Percentiles rank a stretch among this genome's conserved stretches.
Evolutionary conservation across 2,329 filamentous ascomycete genomes (phyloP).

Genomic region (Periglandula ipomoeae): DNA sequence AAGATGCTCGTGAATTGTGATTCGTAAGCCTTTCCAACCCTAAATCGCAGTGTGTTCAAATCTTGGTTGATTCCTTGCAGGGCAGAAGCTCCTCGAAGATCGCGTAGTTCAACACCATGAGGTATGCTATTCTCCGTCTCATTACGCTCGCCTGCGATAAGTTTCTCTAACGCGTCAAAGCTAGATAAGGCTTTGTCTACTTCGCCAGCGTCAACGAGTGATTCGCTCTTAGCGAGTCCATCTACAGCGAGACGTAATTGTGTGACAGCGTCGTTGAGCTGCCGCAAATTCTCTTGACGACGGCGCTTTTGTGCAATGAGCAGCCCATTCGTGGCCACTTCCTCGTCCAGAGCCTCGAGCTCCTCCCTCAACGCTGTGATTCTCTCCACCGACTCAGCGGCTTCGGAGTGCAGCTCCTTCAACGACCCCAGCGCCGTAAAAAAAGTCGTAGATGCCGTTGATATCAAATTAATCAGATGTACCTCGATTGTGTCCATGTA

Average conservation of each 20-base stretch:
- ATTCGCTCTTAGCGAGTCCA: conserved; percentile 66
- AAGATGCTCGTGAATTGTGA: conserved; percentile 68
- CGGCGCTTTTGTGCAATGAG: conserved; percentile 78
- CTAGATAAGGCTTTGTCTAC: conserved; percentile 70
- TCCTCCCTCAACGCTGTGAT: conserved; percentile 78
- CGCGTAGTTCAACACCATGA: conserved; percentile 38
- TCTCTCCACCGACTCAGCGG: conserved; percentile 77
- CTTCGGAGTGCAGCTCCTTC: conserved; percentile 83
- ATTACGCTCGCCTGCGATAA: conserved; percentile 66
- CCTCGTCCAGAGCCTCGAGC: conserved; percentile 69
- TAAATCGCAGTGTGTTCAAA: conserved; percentile 63
- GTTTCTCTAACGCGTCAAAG: conserved; percentile 67
- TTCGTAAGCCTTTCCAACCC: conserved; percentile 84
- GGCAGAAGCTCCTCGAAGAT: conserved; percentile 69
- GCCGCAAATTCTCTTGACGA: conserved; percentile 73
- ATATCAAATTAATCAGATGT: conserved; percentile 92
- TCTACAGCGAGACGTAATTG: conserved; percentile 75
- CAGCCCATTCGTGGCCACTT: conserved; percentile 77
- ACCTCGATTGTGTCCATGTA: conserved; percentile 99
- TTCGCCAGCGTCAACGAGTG: conserved; percentile 72
- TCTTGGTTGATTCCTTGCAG: conserved; percentile 73
- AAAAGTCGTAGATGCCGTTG: conserved; percentile 89
- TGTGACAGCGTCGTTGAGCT: conserved; percentile 71
- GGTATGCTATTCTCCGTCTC: conserved; percentile 19
- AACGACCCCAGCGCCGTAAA: conserved; percentile 89